These are phyloP conservation scores for Dictyostelium discoideum DNA, from an alignment of 78 protist genomes.

Conservation along the genomic window dicty_2.7 NC_007088.5:1908501-1909000, in stretches of 20 bases:
- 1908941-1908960: constrained; percentile 19
- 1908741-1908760: constrained; percentile 75
- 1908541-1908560: no score
- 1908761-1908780: constrained; percentile 74
- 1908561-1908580: not conserved
- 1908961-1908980: constrained; percentile 64
- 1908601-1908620: not conserved
- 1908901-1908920: constrained; percentile 47
- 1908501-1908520: no score
- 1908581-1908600: not conserved
- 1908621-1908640: not conserved
- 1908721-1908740: constrained; percentile 43
- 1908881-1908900: constrained; percentile 26
- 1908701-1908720: not conserved
- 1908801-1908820: constrained; percentile 58
- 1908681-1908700: not conserved
- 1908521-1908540: no score
- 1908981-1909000: constrained; percentile 37
- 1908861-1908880: constrained; percentile 29
- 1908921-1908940: constrained; percentile 43
- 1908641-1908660: not conserved
- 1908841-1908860: constrained; percentile 54
- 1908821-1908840: constrained; percentile 59
- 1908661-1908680: no score
- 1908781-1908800: constrained; percentile 48